These are phyloP conservation scores for Cucumis cinereus DNA, from an alignment of 306 rosid species.

Conservation along the genomic window DNA sequence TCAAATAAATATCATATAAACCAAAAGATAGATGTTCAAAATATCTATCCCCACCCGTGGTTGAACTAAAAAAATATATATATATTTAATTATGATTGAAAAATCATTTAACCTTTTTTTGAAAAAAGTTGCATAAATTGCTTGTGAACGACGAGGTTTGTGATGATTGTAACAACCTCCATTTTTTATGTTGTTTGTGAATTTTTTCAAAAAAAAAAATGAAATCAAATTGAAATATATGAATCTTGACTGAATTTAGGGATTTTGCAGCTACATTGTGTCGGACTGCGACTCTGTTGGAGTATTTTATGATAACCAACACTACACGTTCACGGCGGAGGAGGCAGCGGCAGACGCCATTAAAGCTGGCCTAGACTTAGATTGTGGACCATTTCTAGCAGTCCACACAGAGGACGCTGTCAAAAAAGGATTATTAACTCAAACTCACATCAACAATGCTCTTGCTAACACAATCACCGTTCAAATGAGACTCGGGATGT, in stretches of 20 bases:
- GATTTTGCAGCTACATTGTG: slow-evolving; percentile 54
- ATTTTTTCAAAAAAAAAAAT: too few relatives aligned
- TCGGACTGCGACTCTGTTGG: slow-evolving; percentile 90
- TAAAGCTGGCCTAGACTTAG: slow-evolving; percentile 90
- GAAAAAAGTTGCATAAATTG: too few relatives aligned
- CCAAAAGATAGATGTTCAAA: too few relatives aligned
- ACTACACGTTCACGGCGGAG: slow-evolving; percentile 73
- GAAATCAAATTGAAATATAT: background rate
- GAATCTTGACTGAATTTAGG: background rate
- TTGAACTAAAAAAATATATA: too few relatives aligned
- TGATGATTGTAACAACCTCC: too few relatives aligned
- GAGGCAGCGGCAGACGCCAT: slow-evolving; percentile 90
- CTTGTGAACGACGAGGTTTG: too few relatives aligned
- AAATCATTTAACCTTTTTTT: too few relatives aligned
- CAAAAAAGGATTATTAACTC: slow-evolving; percentile 43
- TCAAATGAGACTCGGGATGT: slow-evolving; percentile 91
- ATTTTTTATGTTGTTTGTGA: too few relatives aligned
- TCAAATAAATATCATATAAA: too few relatives aligned
- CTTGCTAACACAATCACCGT: slow-evolving; percentile 48
- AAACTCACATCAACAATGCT: slow-evolving; percentile 42
- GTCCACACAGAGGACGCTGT: slow-evolving; percentile 58
- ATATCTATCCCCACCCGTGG: too few relatives aligned
- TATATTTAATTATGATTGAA: too few relatives aligned
- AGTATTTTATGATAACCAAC: slow-evolving; percentile 54
- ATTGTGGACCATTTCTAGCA: slow-evolving; percentile 79